These are phyloP conservation scores for Calonectria hongkongensis DNA, from an alignment of 2,329 filamentous ascomycete genomes.

Conservation along the genomic window DNA sequence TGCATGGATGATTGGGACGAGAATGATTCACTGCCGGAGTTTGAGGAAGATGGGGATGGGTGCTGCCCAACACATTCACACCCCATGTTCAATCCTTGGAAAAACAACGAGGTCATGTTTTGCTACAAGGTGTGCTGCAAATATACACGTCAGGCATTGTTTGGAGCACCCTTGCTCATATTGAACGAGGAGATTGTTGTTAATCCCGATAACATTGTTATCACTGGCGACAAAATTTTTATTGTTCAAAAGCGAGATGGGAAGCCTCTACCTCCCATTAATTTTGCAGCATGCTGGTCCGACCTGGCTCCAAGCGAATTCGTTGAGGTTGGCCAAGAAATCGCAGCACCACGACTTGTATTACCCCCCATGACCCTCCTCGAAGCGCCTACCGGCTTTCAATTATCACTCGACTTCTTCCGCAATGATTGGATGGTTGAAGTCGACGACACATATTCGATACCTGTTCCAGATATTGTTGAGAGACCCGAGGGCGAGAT, in stretches of 20 bases:
- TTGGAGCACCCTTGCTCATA: slow-evolving; percentile 26
- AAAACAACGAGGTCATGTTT: slow-evolving; percentile 21
- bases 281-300: slow-evolving; percentile 33
- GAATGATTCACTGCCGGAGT: neutral
- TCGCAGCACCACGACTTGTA: slow-evolving; percentile 7
- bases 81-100: slow-evolving; percentile 38
- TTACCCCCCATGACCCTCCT: slow-evolving; percentile 24
- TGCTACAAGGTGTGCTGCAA: slow-evolving; percentile 24
- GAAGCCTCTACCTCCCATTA: neutral
- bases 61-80: slow-evolving; percentile 32
- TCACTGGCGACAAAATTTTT: slow-evolving; percentile 25
- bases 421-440: slow-evolving; percentile 34
- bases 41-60: slow-evolving; percentile 29
- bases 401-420: slow-evolving; percentile 30
- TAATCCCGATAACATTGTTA: slow-evolving; percentile 16
- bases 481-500: slow-evolving; percentile 17
- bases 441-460: neutral
- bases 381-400: slow-evolving; percentile 19
- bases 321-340: slow-evolving; percentile 18
- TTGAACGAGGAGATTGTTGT: slow-evolving; percentile 28
- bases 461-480: slow-evolving; percentile 22
- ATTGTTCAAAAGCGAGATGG: slow-evolving; percentile 4
- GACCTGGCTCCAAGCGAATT: slow-evolving; percentile 2
- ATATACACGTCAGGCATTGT: slow-evolving; percentile 17
- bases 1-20: slow-evolving; percentile 31